Percentiles rank a stretch among this genome's conserved stretches.
Evolutionary conservation across 192 early-diverging fungal genomes (phyloP).

Genomic region (Geranomyces variabilis): DNA sequence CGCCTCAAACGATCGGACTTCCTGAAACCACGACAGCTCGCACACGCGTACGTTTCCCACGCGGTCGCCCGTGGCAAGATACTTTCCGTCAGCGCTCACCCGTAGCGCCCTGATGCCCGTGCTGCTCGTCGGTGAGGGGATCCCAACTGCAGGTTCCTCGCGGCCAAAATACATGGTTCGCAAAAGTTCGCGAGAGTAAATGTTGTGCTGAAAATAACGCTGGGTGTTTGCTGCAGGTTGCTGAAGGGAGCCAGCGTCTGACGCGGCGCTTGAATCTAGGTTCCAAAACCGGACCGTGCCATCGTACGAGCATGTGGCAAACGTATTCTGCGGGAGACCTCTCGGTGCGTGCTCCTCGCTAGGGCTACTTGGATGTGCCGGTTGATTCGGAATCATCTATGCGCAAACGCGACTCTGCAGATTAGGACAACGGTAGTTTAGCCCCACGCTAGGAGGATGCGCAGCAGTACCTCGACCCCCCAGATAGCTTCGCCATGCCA

Average conservation of each 20-base stretch:
- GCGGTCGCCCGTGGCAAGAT: conserved; percentile 75
- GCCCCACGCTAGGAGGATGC: no score
- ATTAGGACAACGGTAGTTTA: no score
- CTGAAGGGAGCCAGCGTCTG: not conserved
- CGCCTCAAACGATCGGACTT: conserved; percentile 70
- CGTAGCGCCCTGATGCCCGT: conserved; percentile 70
- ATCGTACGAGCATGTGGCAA: conserved; percentile 77
- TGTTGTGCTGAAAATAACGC: conserved; percentile 53
- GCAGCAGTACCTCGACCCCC: conserved; percentile 82
- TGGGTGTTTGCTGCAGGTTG: not conserved
- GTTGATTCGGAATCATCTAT: conserved; percentile 40
- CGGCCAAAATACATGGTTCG: conserved; percentile 63
- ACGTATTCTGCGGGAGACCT: conserved; percentile 61
- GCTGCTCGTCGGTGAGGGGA: conserved; percentile 37
- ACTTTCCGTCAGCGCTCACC: conserved; percentile 64
- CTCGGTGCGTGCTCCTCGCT: not conserved
- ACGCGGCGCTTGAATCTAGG: conserved; percentile 42
- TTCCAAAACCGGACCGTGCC: conserved; percentile 82
- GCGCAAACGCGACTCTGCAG: not conserved
- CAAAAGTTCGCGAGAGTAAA: conserved; percentile 63
- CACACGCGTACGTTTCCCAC: conserved; percentile 71
- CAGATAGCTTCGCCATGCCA: conserved; percentile 79
- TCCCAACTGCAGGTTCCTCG: not conserved
- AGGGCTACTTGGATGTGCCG: not conserved
- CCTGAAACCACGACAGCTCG: conserved; percentile 59